Conservation (phyloP, 306 rosid species). For the Geum urbanum region DNA sequence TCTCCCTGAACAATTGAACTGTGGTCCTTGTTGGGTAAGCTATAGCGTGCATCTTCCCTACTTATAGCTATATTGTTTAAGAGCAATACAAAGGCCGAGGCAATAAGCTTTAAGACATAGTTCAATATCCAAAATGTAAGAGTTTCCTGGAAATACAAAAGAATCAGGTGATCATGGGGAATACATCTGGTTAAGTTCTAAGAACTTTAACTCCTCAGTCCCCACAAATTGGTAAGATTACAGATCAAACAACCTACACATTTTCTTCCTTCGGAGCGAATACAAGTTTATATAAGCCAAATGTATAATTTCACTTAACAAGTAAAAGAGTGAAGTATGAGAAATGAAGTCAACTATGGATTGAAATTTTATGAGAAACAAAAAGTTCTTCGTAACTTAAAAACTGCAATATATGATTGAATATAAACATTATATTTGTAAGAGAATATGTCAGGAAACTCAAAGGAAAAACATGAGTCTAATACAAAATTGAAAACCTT, state of each 20-base stretch:
- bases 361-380: not conserved
- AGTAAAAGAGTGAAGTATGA: not conserved
- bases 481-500: slow-evolving; percentile 20
- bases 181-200: slow-evolving; percentile 5
- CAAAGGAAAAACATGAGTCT: not conserved
- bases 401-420: not conserved
- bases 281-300: not conserved
- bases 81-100: slow-evolving; percentile 8
- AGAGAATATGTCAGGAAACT: not conserved
- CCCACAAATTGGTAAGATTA: not conserved
- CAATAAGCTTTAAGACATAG: slow-evolving; percentile 3
- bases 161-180: slow-evolving; percentile 2
- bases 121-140: not conserved
- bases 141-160: not conserved
- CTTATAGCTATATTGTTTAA: slow-evolving; percentile 20
- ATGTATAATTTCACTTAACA: not conserved
- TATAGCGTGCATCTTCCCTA: slow-evolving; percentile 25
- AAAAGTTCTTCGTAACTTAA: not conserved
- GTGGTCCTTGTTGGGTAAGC: slow-evolving; percentile 33
- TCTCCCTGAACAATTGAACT: slow-evolving; percentile 36
- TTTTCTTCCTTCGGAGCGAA: not conserved
- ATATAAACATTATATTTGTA: not conserved
- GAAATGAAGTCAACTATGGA: not conserved
- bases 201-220: slow-evolving; percentile 11
- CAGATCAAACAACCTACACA: not conserved